Conservation (phyloP, 495 filamentous ascomycete species). For the Neurospora sp. region DNA sequence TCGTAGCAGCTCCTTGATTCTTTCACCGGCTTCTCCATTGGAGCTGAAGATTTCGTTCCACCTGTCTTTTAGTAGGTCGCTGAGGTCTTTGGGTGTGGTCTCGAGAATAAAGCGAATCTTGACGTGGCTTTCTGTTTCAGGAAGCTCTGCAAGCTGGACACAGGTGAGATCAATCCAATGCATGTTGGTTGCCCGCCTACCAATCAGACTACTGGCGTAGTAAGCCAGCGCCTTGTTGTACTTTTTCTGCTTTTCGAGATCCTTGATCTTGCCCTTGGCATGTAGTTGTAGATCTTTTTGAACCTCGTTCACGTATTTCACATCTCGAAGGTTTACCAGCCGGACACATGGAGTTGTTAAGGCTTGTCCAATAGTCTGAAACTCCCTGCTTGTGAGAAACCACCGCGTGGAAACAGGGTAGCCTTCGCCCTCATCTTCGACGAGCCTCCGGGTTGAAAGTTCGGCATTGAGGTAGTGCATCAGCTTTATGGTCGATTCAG, state of each 20-base stretch:
- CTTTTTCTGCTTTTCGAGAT: constrained; percentile 20
- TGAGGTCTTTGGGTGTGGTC: constrained; percentile 23
- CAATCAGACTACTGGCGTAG: constrained; percentile 25
- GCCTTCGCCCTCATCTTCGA: constrained; percentile 8
- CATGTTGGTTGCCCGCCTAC: constrained; percentile 22
- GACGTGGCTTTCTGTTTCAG: constrained; percentile 18
- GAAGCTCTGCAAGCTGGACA: constrained; percentile 21
- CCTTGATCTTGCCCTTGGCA: constrained; percentile 6
- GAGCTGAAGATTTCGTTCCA: constrained; percentile 22
- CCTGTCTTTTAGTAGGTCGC: constrained; percentile 17
- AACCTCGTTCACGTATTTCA: background rate
- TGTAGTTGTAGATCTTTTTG: background rate
- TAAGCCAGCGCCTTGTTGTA: constrained; percentile 28
- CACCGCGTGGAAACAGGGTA: constrained; percentile 16
- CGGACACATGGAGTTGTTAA: constrained; percentile 2
- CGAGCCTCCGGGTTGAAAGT: background rate
- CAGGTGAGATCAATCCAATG: constrained; percentile 29
- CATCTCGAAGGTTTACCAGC: background rate
- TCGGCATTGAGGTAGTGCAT: constrained; percentile 14
- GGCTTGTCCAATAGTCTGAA: constrained; percentile 12
- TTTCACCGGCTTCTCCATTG: constrained; percentile 16
- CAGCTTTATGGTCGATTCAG: constrained; percentile 26
- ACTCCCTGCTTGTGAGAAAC: constrained; percentile 23
- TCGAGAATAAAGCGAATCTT: constrained; percentile 20
- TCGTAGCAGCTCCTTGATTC: constrained; percentile 26